Evolutionary conservation across 805 yeast species (phyloP), one percentile per base, ranked within the genome.

Genomic region (Priceomyces fermenticarens): DNA sequence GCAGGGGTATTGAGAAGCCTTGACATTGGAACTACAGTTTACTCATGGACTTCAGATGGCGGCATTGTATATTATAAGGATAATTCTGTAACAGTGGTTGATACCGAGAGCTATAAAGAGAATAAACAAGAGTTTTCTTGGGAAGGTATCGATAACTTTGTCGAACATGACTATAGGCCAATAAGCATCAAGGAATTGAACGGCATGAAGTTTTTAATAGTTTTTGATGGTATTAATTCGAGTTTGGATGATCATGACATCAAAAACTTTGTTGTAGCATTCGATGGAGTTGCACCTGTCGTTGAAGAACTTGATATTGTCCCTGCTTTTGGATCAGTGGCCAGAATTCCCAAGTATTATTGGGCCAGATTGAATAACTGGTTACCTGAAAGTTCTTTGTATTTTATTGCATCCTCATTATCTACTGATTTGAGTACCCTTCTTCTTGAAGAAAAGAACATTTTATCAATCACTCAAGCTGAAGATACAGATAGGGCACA

Each of bases 401-500:
- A 46, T 3, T 55, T 88, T 14, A 44, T 84, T 0, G 76, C 86
- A 1, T 75, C 84, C 2, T 76, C 89, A 0, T 72, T 79, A 16
- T 78, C 93, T 0, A 71, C 85, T 2, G 96, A 86, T 40, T 53
- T 85, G 11, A 61, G 77, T 6, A 61, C 82, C 4, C 13, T 48
- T 11, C 30, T 30, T 11, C 33, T 55, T 10, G 45, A 47, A n/a
- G 39, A 53, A 10, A 51, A 48, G 4, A 35, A 16, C 2, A n/a
- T 38, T 10, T 15, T 30, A 3, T 17, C 43, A 4, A 52, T 83
- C 1, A 64, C 64, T 25, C 81, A 81, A 7, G 59, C 75, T 3
- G 85, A 84, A 49, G 97, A 89, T 53, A 68, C 81, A 3, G 80
- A 78, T 51, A 72, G 85, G 37, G 95, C 96, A 0, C 73, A 79